Evolutionary conservation across 208 protist species (phyloP).

Genomic region (Leishmania lainsoni): DNA sequence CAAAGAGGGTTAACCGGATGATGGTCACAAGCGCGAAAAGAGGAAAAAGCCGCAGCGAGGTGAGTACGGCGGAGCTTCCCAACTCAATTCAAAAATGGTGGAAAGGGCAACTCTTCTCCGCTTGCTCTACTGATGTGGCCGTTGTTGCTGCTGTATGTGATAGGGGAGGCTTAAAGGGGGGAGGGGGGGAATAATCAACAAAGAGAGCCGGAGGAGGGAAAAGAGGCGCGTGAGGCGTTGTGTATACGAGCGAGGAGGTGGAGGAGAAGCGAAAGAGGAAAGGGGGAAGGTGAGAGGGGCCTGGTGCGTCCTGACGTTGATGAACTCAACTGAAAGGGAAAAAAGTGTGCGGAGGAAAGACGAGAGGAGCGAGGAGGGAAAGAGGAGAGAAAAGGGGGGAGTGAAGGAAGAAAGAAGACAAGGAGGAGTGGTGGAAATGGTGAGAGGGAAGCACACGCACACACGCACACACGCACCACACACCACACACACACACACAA

Average conservation of each 20-base stretch:
- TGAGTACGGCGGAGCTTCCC: background rate
- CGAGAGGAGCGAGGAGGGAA: background rate
- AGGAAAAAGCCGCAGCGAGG: background rate
- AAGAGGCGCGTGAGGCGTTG: background rate
- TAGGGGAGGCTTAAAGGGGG: background rate
- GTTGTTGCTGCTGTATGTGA: background rate
- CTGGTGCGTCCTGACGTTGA: background rate
- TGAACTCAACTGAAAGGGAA: background rate
- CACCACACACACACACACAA: background rate
- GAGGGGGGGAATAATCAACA: background rate
- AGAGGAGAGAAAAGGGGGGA: background rate
- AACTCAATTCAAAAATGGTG: background rate
- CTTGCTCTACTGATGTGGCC: background rate
- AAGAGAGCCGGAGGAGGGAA: background rate
- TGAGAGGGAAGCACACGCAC: background rate
- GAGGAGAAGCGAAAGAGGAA: background rate
- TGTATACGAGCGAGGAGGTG: background rate
- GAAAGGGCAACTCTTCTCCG: background rate
- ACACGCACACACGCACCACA: background rate
- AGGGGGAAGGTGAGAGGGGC: background rate
- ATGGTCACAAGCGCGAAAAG: background rate
- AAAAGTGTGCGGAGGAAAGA: background rate
- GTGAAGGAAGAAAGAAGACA: background rate
- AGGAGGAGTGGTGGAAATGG: background rate
- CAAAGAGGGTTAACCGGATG: background rate